Evolutionary conservation across 2,329 filamentous ascomycete species (phyloP).

Genomic region (Bisporella sp.): DNA sequence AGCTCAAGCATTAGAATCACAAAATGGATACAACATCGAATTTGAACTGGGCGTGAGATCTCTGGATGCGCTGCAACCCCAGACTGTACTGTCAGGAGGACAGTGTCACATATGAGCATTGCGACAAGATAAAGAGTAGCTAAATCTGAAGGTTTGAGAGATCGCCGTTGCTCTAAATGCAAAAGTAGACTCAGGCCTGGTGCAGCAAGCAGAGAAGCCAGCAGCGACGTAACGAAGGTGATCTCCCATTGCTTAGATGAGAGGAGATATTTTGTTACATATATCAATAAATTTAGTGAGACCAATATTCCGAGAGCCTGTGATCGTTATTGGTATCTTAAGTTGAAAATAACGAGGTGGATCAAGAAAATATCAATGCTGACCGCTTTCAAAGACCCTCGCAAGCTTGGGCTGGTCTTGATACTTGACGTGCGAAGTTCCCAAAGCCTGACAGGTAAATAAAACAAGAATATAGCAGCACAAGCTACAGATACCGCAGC

Average conservation of each 20-base stretch:
- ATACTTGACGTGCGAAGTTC: conserved; percentile 1
- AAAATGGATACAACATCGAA: conserved; percentile 4
- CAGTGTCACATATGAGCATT: conserved; percentile 9
- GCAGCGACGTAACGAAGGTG: conserved; percentile 3
- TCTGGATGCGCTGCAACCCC: not conserved
- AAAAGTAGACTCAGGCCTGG: conserved; percentile 12
- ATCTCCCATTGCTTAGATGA: not conserved
- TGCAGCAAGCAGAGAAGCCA: conserved; percentile 9
- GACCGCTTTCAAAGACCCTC: conserved; percentile 3
- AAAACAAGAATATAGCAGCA: conserved; percentile 1
- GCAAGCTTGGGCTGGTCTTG: not conserved
- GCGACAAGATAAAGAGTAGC: conserved; percentile 12
- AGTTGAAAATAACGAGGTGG: not conserved
- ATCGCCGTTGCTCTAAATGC: conserved; percentile 9
- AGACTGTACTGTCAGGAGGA: conserved; percentile 5
- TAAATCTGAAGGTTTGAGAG: conserved; percentile 10
- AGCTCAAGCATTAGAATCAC: conserved; percentile 11
- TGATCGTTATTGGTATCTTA: not conserved
- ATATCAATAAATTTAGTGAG: conserved; percentile 1
- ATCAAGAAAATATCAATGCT: not conserved
- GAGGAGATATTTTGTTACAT: not conserved
- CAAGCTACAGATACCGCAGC: not conserved
- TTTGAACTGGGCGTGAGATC: not conserved
- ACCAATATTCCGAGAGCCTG: conserved; percentile 1
- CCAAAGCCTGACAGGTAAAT: conserved; percentile 2